phyloP scores from a whole-genome alignment of 1,139 yeast genomes.

The Blastobotrys petasosporus region DNA sequence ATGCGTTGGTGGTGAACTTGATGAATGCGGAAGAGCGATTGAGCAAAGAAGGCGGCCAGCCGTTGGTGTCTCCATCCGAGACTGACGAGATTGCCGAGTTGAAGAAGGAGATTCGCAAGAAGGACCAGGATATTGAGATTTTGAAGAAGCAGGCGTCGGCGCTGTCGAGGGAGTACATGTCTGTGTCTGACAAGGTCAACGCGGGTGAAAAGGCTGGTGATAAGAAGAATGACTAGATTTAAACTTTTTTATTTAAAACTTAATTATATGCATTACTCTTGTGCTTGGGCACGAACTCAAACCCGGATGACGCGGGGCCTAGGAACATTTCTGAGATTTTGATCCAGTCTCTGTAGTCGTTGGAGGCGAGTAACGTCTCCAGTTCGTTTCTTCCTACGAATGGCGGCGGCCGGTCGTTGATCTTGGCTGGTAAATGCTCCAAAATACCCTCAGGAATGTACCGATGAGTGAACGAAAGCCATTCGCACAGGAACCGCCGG shows the following conservation, averaged over 20 bases:
- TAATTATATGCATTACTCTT: constrained; percentile 73
- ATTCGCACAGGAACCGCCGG: constrained; percentile 90
- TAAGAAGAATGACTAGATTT: constrained; percentile 29
- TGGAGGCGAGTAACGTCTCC: constrained; percentile 81
- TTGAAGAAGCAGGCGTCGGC: constrained; percentile 68
- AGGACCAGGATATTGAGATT: constrained; percentile 56
- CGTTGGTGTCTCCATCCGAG: constrained; percentile 16
- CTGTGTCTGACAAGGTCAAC: constrained; percentile 40
- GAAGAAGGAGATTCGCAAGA: constrained; percentile 50
- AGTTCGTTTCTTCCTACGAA: constrained; percentile 94
- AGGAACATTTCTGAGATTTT: constrained; percentile 93
- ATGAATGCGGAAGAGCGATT: constrained; percentile 51
- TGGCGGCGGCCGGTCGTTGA: constrained; percentile 89
- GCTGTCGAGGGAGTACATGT: constrained; percentile 59
- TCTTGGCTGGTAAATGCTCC: constrained; percentile 79
- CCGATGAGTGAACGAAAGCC: constrained; percentile 86
- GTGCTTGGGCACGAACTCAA: constrained; percentile 86
- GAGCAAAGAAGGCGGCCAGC: constrained; percentile 1
- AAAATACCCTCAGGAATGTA: constrained; percentile 91
- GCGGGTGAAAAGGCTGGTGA: constrained; percentile 24
- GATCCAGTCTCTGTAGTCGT: constrained; percentile 90
- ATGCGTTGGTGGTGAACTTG: constrained; percentile 71
- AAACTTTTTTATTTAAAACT: neutral
- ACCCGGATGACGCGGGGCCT: constrained; percentile 72
- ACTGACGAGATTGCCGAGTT: constrained; percentile 42